Conservation (phyloP, 1,284 basidiomycete species). For the Apiotrichum siamense region DNA sequence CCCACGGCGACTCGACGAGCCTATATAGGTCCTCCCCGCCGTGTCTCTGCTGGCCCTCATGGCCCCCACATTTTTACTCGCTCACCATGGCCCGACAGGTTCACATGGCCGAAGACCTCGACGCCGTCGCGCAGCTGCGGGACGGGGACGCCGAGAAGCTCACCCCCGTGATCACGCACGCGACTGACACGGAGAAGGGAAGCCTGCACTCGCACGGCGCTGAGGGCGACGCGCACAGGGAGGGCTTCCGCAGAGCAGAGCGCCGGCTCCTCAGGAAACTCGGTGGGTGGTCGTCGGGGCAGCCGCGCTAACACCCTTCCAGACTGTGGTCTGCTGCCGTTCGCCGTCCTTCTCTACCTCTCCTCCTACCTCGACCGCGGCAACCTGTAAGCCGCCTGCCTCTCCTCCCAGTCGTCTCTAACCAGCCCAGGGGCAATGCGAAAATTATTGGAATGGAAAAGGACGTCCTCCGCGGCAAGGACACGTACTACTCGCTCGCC, state of each 20-base stretch:
- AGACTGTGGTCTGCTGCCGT: slow-evolving; percentile 47
- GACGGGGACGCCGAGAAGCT: not conserved
- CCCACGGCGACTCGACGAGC: too few relatives aligned
- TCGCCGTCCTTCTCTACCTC: slow-evolving; percentile 48
- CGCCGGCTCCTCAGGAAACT: slow-evolving; percentile 41
- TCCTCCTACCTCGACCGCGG: slow-evolving; percentile 49
- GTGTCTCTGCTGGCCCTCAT: not conserved
- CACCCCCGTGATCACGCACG: slow-evolving; percentile 2
- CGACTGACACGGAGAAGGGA: slow-evolving; percentile 31
- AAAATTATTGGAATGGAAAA: slow-evolving; percentile 41
- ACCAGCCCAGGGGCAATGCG: slow-evolving; percentile 33
- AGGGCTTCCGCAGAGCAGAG: slow-evolving; percentile 28
- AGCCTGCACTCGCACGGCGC: slow-evolving; percentile 27
- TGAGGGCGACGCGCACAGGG: slow-evolving; percentile 26
- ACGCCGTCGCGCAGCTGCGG: not conserved
- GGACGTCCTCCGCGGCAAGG: slow-evolving; percentile 32
- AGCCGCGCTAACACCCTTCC: not conserved
- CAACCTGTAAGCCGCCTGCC: slow-evolving; percentile 31
- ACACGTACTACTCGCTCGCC: slow-evolving; percentile 46
- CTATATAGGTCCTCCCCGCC: too few relatives aligned
- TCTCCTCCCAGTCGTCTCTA: not conserved
- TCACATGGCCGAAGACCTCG: slow-evolving; percentile 1
- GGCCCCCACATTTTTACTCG: not conserved
- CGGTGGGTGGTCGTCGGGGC: slow-evolving; percentile 21
- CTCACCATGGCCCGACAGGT: slow-evolving; percentile 4